These are phyloP conservation scores for Chrysoporthe cubensis DNA, from an alignment of 2,329 filamentous ascomycete genomes.

Conservation along the genomic window DNA sequence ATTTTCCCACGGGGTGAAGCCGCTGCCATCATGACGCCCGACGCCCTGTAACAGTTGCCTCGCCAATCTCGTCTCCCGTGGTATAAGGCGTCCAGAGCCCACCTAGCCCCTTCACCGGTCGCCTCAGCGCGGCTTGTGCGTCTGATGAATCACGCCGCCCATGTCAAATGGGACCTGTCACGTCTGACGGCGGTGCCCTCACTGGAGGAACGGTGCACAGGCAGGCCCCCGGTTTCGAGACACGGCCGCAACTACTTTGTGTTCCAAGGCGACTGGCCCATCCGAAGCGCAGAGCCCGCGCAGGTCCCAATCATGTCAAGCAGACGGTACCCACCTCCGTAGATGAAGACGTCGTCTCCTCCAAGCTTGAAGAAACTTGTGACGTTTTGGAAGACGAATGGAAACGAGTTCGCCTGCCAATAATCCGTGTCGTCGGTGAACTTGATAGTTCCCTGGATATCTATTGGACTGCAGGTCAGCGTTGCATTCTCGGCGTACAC, in stretches of 20 bases:
- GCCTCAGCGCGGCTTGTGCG: not conserved
- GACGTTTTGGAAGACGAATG: conserved; percentile 66
- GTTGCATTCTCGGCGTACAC: conserved; percentile 18
- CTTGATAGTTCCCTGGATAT: conserved; percentile 46
- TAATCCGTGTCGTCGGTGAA: conserved; percentile 70
- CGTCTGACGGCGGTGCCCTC: not conserved
- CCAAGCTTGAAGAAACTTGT: conserved; percentile 71
- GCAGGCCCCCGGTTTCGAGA: not conserved
- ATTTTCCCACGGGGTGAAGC: not conserved
- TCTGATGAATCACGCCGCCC: not conserved
- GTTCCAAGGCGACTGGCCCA: not conserved
- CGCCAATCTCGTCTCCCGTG: not conserved
- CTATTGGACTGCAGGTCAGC: conserved; percentile 28
- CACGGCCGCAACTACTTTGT: conserved; percentile 19
- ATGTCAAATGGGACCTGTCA: conserved; percentile 2
- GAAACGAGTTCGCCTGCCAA: conserved; percentile 67
- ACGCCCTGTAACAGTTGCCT: not conserved
- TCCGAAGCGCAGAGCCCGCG: not conserved
- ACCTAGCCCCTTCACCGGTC: not conserved
- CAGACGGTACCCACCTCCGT: conserved; percentile 50
- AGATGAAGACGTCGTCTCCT: conserved; percentile 68
- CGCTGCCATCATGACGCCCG: conserved; percentile 1
- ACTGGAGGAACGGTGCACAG: not conserved
- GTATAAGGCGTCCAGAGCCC: not conserved
- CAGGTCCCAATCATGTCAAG: not conserved